Percentiles rank a stretch among this genome's conserved stretches.
Conservation (phyloP, 1,284 basidiomycete genomes). For the Boletus sp. region DNA sequence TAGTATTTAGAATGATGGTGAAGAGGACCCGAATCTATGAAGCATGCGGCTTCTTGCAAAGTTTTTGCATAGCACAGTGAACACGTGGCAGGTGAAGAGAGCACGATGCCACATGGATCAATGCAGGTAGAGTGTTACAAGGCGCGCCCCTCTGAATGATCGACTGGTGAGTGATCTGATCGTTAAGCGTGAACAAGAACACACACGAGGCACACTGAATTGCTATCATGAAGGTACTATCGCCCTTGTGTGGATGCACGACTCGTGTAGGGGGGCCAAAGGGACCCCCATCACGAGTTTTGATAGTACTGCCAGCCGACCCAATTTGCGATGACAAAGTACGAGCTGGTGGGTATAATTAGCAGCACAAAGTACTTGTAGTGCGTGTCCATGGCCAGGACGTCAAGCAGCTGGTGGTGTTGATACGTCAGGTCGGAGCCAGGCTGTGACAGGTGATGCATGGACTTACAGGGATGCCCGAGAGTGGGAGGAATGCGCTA, state of each 20-base stretch:
- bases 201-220: constrained; percentile 28
- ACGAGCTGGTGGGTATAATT: constrained; percentile 75
- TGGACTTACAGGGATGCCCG: constrained; percentile 46
- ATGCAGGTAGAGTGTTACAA: too few relatives aligned
- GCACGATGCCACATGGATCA: constrained; percentile 23
- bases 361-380: constrained; percentile 86
- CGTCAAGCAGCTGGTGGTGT: constrained; percentile 51
- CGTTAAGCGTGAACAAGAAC: constrained; percentile 10
- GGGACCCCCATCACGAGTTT: constrained; percentile 53
- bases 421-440: constrained; percentile 14
- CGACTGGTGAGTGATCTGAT: constrained; percentile 23
- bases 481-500: constrained; percentile 57
- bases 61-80: constrained; percentile 1
- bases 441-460: neutral
- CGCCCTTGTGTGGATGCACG: neutral
- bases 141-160: constrained; percentile 15
- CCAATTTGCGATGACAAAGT: constrained; percentile 95
- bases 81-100: constrained; percentile 15
- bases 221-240: constrained; percentile 1
- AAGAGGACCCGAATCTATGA: constrained; percentile 15
- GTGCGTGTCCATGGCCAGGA: constrained; percentile 66
- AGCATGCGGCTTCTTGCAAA: constrained; percentile 15
- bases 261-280: constrained; percentile 9
- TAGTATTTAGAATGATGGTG: constrained; percentile 13
- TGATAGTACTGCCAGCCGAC: constrained; percentile 94